Conservation (phyloP, 2,329 filamentous ascomycete species). For the Hansfordia pulvinata region DNA sequence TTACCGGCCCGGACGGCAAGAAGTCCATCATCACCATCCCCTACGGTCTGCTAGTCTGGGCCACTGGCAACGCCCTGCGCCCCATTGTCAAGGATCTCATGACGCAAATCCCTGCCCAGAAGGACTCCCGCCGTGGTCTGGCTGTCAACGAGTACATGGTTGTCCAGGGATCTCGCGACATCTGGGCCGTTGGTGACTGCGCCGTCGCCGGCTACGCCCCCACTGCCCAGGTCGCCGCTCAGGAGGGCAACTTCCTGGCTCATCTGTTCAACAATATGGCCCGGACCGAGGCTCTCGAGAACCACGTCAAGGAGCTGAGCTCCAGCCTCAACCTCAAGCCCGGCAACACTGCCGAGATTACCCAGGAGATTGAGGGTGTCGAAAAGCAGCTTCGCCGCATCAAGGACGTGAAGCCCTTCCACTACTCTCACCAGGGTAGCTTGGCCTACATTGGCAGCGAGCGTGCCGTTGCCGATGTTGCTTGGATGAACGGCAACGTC, state of each 20-base stretch:
- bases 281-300: slow-evolving; percentile 75
- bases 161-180: slow-evolving; percentile 90
- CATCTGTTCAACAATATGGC: slow-evolving; percentile 98
- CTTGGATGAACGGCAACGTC: slow-evolving; percentile 94
- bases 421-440: slow-evolving; percentile 95
- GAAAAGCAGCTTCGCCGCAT: slow-evolving; percentile 80
- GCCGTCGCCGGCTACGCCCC: slow-evolving; percentile 95
- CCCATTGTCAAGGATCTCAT: slow-evolving; percentile 86
- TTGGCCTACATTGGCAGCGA: slow-evolving; percentile 97
- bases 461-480: slow-evolving; percentile 93
- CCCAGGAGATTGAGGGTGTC: slow-evolving; percentile 65
- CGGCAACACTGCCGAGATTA: slow-evolving; percentile 53
- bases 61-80: slow-evolving; percentile 89
- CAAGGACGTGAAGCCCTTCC: slow-evolving; percentile 94
- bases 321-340: slow-evolving; percentile 44
- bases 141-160: slow-evolving; percentile 98
- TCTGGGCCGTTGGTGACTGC: slow-evolving; percentile 97
- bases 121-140: slow-evolving; percentile 85
- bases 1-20: slow-evolving; percentile 66
- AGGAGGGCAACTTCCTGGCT: slow-evolving; percentile 91
- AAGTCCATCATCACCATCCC: slow-evolving; percentile 74
- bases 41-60: slow-evolving; percentile 95
- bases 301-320: slow-evolving; percentile 58
- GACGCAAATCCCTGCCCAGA: slow-evolving; percentile 82
- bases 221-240: slow-evolving; percentile 88